phyloP scores from a whole-genome alignment of 2,329 filamentous ascomycete genomes.

The Cryphonectria nitschkei region DNA sequence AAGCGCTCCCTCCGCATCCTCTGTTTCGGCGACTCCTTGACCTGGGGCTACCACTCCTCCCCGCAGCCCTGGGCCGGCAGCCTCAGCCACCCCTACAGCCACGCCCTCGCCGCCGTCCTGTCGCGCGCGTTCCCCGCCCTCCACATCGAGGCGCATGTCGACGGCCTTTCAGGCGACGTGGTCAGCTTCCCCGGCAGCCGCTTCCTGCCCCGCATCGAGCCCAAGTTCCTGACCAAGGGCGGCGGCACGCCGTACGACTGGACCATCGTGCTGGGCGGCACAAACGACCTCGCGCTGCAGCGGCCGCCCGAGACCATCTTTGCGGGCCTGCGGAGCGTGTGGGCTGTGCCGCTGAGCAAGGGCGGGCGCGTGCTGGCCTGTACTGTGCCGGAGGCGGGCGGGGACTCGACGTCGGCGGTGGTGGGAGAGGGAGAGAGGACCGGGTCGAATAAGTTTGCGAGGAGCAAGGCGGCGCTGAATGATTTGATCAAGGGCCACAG shows the following conservation, averaged over 20 bases:
- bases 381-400: slow-evolving; percentile 57
- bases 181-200: slow-evolving; percentile 39
- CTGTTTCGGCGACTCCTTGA: slow-evolving; percentile 69
- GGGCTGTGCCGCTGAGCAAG: slow-evolving; percentile 50
- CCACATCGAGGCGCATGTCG: slow-evolving; percentile 41
- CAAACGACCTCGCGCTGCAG: slow-evolving; percentile 59
- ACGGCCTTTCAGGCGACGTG: slow-evolving; percentile 57
- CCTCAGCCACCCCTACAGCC: slow-evolving; percentile 51
- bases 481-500: slow-evolving; percentile 49
- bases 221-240: slow-evolving; percentile 32
- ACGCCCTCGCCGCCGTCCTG: slow-evolving; percentile 51
- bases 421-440: too few species aligned
- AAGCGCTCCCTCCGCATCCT: slow-evolving; percentile 52
- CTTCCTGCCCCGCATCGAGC: slow-evolving; percentile 35
- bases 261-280: slow-evolving; percentile 63
- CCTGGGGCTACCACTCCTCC: slow-evolving; percentile 54
- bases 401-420: slow-evolving; percentile 18
- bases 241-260: slow-evolving; percentile 49
- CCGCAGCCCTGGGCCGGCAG: slow-evolving; percentile 37
- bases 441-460: slow-evolving; percentile 33
- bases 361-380: slow-evolving; percentile 59
- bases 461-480: slow-evolving; percentile 52
- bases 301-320: slow-evolving; percentile 45
- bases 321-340: slow-evolving; percentile 48
- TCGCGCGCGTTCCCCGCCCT: slow-evolving; percentile 46